Base-by-base conservation (phyloP, 208 protist genomes). In the Spongospora subterranea region DNA sequence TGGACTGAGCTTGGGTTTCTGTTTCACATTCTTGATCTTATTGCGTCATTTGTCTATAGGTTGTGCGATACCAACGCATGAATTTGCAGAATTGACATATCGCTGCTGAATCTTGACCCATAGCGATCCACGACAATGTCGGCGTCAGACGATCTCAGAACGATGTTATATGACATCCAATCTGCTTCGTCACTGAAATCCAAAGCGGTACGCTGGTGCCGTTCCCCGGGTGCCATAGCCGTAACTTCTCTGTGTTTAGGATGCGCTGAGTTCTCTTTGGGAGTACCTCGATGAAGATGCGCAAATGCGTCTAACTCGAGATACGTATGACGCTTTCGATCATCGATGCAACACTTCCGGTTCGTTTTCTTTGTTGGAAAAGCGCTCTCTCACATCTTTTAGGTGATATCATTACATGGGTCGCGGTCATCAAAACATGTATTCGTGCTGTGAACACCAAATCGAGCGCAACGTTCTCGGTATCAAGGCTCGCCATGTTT, bases 401-500 rank as follows among this genome's bases (percentile, higher is more conserved):
- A 82, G 71, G n/a, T 6, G 71, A 35, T 20, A 82, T 35, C 35
- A 6, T 82, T 6, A 82, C 71, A 35, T 82, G 71, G 71, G n/a
- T 82, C 71, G 71, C 6, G 17, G n/a, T 82, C 35, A 35, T 82
- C 17, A 82, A 82, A 82, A n/a, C 71, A 6, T 35, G 17, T 35
- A 6, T 82, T 82, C 71, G 71, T 6, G 71, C 71, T 43, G 35
- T 82, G 17, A 35, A 43, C 13, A 82, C n/a, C 17, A 82, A 82
- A 43, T 35, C 40, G 13, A 82, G 11, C 17, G 6, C 71, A 35
- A 82, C 71, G 71, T 82, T 82, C 35, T 45, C 71, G 6, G 13
- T 82, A n/a, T 20, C 71, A 43, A 82, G 35, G n/a, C 71, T 82
- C 17, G 35, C 71, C 6, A 82, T 82, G 71, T 82, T 6, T 6